Conservation (phyloP, 2,329 filamentous ascomycete species). For the Emergomyces orientalis region DNA sequence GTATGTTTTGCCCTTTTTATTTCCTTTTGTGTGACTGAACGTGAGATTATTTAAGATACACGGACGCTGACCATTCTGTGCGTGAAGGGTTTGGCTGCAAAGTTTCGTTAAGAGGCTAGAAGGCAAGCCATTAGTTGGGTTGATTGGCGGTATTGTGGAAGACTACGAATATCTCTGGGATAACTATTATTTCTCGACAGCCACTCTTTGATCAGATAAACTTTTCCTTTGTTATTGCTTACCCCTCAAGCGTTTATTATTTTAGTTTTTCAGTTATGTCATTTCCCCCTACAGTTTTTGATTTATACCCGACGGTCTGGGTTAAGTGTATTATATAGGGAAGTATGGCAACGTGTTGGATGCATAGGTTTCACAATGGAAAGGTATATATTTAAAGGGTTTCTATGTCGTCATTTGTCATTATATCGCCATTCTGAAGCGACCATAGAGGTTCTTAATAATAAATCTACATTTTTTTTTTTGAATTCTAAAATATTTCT, state of each 20-base stretch:
- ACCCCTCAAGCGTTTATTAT: neutral
- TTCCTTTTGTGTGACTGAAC: neutral
- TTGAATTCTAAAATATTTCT: conserved; percentile 54
- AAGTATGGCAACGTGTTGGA: neutral
- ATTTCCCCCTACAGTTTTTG: neutral
- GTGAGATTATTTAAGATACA: neutral
- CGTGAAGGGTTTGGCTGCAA: conserved; percentile 50
- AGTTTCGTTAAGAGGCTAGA: conserved; percentile 61
- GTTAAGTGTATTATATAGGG: neutral
- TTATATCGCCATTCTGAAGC: conserved; percentile 17
- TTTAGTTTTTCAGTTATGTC: neutral
- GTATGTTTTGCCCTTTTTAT: conserved; percentile 31
- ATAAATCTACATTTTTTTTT: neutral
- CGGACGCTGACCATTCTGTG: conserved; percentile 21
- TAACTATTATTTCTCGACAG: conserved; percentile 82
- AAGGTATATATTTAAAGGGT: neutral
- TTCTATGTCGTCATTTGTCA: conserved; percentile 17
- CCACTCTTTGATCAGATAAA: conserved; percentile 37
- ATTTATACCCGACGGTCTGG: neutral
- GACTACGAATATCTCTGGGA: conserved; percentile 99
- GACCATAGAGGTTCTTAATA: conserved; percentile 8
- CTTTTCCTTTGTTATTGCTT: conserved; percentile 12
- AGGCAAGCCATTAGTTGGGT: conserved; percentile 63
- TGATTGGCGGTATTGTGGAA: conserved; percentile 77
- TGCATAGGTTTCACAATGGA: neutral